phyloP scores from a whole-genome alignment of 2,329 filamentous ascomycete species.

The Fusarium chaquense region DNA sequence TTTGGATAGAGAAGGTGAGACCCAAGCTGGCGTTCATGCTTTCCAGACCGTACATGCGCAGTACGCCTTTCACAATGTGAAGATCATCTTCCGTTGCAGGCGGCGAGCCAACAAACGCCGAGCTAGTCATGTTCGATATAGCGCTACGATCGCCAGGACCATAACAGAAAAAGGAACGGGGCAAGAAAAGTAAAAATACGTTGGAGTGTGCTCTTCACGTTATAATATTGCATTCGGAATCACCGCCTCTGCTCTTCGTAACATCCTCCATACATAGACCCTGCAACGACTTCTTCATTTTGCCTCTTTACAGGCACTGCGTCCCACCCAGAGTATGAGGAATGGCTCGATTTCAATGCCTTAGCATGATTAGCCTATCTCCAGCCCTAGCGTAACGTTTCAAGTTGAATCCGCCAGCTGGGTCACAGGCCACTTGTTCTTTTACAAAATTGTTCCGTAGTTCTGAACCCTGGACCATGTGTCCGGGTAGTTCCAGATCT shows the following conservation, averaged over 20 bases:
- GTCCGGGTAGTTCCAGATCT: background rate
- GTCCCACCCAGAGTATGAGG: background rate
- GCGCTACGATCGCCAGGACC: background rate
- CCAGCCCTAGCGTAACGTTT: background rate
- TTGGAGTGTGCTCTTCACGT: background rate
- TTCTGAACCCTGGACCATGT: background rate
- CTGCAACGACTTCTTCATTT: background rate
- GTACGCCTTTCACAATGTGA: conserved; percentile 18
- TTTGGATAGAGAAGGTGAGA: conserved; percentile 12
- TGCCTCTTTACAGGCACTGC: background rate
- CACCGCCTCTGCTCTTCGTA: background rate
- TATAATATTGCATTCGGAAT: background rate
- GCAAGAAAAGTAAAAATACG: background rate
- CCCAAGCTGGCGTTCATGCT: conserved; percentile 14
- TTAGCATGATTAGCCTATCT: background rate
- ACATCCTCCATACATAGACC: background rate
- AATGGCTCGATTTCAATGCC: background rate
- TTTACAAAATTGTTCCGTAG: background rate
- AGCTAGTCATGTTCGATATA: background rate
- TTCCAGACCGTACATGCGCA: conserved; percentile 19
- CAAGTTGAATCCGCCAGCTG: background rate
- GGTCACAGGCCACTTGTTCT: background rate
- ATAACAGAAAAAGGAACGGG: background rate
- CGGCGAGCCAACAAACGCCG: conserved; percentile 23
- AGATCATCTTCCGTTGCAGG: conserved; percentile 17